Evolutionary conservation across 2,329 filamentous ascomycete genomes (phyloP), one percentile per base, ranked within the genome.

Genomic region (Dothiorella sarmentorum): DNA sequence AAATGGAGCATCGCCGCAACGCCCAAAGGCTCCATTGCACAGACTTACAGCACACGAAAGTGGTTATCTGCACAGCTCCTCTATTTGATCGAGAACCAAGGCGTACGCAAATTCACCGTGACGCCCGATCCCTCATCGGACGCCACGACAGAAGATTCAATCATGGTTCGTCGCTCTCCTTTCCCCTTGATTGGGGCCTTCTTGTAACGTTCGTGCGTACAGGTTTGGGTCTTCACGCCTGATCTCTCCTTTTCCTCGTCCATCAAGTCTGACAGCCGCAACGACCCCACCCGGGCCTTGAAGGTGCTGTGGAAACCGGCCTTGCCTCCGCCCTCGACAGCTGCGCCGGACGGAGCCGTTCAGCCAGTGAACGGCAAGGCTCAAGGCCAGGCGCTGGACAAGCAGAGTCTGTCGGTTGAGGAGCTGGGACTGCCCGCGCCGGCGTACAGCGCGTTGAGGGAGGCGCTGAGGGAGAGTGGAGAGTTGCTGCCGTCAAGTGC

Each of bases 151-250:
- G 4, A 22, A 2, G 37, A 52, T 27, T 47, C 64, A 15, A 60
- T 63, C 4, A 49, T 33, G 33, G 55, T 58, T 7, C 24, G 55
- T 47, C 10, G 10, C 6, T 17, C 11, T 26, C 7, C 27, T 18
- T n/a, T 20, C 10, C 7, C 10, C 6, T 18, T 10, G 27, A 11
- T 31, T n/a, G n/a, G n/a, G n/a, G n/a, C n/a, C n/a, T n/a, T n/a
- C n/a, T n/a, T n/a, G n/a, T n/a, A n/a, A n/a, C 2, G 3, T 11
- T 2, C 6, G 5, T 4, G 15, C 6, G 5, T 4, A 10, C 66
- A 82, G 69, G 63, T 85, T 26, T 86, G 83, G 84, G 74, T 83
- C 56, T 86, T 86, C 69, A 83, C 84, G 7, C 81, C 82, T 0
- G 79, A 84, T 60, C 74, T 86, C 38, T 76, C 76, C 52, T 82